phyloP scores from a whole-genome alignment of 441 rosid species.

The Erysimum cheiri region DNA sequence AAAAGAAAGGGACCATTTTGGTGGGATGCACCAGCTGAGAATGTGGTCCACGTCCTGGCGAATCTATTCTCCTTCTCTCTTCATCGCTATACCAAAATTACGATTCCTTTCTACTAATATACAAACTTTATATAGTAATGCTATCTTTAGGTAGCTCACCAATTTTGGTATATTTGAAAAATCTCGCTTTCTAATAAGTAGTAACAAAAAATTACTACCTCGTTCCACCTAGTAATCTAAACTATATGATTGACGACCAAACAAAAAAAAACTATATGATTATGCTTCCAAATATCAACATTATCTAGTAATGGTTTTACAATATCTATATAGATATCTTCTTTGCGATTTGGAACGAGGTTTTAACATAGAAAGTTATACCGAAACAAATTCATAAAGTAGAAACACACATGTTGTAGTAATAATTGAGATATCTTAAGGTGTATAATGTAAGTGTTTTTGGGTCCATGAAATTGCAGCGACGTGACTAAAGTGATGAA shows the following conservation, averaged over 20 bases:
- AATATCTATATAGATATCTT: background rate
- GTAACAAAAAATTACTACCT: background rate
- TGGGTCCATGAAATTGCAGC: conserved; percentile 41
- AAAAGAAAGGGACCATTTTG: conserved; percentile 40
- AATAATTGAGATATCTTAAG: conserved; percentile 39
- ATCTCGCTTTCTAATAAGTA: background rate
- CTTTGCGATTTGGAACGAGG: conserved; percentile 12
- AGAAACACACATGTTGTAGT: conserved; percentile 28
- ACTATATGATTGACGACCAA: no score
- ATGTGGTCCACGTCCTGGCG: conserved; percentile 37
- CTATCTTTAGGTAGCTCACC: conserved; percentile 24
- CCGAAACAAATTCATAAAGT: conserved; percentile 21
- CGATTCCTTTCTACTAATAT: conserved; percentile 27
- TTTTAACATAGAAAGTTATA: conserved; percentile 17
- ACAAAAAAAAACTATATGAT: no score
- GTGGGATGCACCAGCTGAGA: conserved; percentile 33
- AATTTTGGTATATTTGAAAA: background rate
- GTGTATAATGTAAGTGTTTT: conserved; percentile 15
- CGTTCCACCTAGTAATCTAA: background rate
- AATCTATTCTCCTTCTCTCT: conserved; percentile 31
- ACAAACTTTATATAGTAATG: conserved; percentile 26
- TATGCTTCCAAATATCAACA: no score
- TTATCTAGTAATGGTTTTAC: no score
- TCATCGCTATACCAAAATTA: conserved; percentile 25
- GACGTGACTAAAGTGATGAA: conserved; percentile 39